Evolutionary conservation across 257 asterid genomes (phyloP).

Genomic region (Scutellaria galericulata): DNA sequence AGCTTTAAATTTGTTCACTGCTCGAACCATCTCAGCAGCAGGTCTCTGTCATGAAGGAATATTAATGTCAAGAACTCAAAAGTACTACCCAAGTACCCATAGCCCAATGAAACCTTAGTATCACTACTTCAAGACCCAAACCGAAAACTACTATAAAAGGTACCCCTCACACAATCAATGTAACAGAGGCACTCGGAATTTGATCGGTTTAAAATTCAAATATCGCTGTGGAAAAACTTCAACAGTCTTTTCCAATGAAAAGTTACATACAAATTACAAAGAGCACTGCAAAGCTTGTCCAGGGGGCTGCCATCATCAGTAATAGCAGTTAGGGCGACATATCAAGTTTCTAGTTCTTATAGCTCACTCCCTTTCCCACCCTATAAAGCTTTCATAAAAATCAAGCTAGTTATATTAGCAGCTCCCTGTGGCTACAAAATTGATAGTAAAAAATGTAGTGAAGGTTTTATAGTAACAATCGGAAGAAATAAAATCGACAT

Average conservation of each 20-base stretch:
- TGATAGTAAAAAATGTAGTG: neutral
- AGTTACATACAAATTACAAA: neutral
- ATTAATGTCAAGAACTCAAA: conserved; percentile 29
- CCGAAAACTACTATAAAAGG: conserved; percentile 6
- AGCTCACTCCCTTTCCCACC: conserved; percentile 14
- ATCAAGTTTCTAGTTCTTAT: neutral
- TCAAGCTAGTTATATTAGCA: neutral
- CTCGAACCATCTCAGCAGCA: conserved; percentile 83
- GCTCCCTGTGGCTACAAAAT: conserved; percentile 2
- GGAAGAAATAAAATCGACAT: conserved; percentile 1
- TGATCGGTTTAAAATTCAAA: conserved; percentile 7
- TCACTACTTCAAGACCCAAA: conserved; percentile 14
- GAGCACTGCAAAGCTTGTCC: neutral
- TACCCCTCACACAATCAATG: conserved; percentile 25
- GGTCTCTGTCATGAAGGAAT: conserved; percentile 66
- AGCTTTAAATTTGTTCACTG: conserved; percentile 91
- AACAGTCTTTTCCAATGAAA: conserved; percentile 21
- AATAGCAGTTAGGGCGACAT: neutral
- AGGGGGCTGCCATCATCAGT: conserved; percentile 18
- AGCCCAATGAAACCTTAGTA: conserved; percentile 2
- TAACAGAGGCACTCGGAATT: neutral
- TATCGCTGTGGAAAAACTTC: conserved; percentile 12
- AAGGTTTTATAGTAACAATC: conserved; percentile 1
- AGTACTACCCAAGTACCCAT: conserved; percentile 13
- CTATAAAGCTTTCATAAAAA: neutral